Conservation (phyloP, 202 grass and related monocot species). For the Saccharum hybrid region DNA sequence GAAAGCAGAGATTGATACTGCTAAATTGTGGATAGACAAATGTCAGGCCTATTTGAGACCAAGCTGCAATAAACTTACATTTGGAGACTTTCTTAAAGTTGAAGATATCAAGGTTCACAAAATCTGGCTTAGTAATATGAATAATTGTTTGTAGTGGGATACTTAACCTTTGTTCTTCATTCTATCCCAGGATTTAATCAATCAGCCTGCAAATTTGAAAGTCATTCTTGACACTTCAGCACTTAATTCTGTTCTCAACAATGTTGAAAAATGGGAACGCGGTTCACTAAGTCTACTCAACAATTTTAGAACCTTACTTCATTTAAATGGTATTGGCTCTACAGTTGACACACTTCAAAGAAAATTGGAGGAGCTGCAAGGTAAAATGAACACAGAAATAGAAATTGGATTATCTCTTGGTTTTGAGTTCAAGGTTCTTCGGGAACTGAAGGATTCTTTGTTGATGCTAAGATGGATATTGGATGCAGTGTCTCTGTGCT, state of each 20-base stretch:
- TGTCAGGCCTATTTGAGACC: slow-evolving; percentile 64
- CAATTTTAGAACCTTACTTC: slow-evolving; percentile 61
- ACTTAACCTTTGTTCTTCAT: slow-evolving; percentile 35
- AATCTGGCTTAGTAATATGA: slow-evolving; percentile 35
- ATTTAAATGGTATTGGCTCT: slow-evolving; percentile 47
- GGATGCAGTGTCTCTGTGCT: slow-evolving; percentile 68
- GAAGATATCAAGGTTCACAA: slow-evolving; percentile 76
- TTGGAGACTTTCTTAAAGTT: slow-evolving; percentile 60
- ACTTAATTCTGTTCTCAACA: slow-evolving; percentile 60
- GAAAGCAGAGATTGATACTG: slow-evolving; percentile 54
- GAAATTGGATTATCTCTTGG: slow-evolving; percentile 63
- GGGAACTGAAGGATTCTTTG: slow-evolving; percentile 55
- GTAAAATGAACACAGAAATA: slow-evolving; percentile 59
- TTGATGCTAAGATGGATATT: slow-evolving; percentile 64
- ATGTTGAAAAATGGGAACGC: slow-evolving; percentile 63
- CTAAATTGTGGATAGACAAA: slow-evolving; percentile 77
- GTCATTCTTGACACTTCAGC: slow-evolving; percentile 63
- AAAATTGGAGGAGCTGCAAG: slow-evolving; percentile 64
- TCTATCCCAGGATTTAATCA: slow-evolving; percentile 68
- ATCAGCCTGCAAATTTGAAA: slow-evolving; percentile 64
- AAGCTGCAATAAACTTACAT: slow-evolving; percentile 41
- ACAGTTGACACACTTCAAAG: slow-evolving; percentile 58
- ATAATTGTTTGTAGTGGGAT: slow-evolving; percentile 36
- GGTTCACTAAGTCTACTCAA: slow-evolving; percentile 55
- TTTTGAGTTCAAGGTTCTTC: slow-evolving; percentile 73